Evolutionary conservation across 139 green algal species (phyloP).

Genomic region (Micractinium conductrix): DNA sequence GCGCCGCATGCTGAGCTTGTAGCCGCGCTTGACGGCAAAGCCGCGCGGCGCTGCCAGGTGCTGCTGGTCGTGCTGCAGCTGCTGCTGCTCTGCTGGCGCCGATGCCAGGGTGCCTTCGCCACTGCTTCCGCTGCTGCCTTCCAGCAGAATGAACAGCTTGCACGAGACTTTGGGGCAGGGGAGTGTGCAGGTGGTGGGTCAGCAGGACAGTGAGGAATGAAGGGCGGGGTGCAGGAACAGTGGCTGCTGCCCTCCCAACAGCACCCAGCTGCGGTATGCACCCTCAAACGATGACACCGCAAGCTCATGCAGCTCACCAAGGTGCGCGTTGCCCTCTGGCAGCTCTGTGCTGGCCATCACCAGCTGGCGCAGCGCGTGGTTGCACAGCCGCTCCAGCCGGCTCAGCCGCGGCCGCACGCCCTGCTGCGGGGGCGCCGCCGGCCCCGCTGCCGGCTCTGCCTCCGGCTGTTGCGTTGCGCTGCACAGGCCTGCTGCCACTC

Average conservation of each 20-base stretch:
- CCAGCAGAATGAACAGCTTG: conserved; percentile 27
- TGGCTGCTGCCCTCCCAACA: background rate
- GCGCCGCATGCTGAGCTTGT: conserved; percentile 16
- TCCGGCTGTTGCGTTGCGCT: background rate
- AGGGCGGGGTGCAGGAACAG: background rate
- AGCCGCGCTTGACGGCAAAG: conserved; percentile 17
- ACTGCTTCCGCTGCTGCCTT: background rate
- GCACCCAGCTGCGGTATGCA: background rate
- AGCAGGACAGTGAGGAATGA: background rate
- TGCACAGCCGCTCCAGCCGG: conserved; percentile 13
- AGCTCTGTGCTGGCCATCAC: conserved; percentile 15
- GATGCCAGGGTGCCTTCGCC: background rate
- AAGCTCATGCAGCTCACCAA: background rate
- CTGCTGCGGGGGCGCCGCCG: no score
- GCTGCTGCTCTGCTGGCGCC: background rate
- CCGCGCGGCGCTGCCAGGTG: background rate
- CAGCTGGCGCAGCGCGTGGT: conserved; percentile 22
- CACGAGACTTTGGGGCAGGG: conserved; percentile 3
- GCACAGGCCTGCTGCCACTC: background rate
- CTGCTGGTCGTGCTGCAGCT: background rate
- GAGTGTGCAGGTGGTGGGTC: background rate
- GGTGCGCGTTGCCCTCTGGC: conserved; percentile 22
- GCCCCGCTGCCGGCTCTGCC: no score
- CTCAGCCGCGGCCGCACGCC: background rate
- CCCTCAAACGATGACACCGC: background rate